Conservation (phyloP, 2,329 filamentous ascomycete genomes). For the Penicillium polonicum region DNA sequence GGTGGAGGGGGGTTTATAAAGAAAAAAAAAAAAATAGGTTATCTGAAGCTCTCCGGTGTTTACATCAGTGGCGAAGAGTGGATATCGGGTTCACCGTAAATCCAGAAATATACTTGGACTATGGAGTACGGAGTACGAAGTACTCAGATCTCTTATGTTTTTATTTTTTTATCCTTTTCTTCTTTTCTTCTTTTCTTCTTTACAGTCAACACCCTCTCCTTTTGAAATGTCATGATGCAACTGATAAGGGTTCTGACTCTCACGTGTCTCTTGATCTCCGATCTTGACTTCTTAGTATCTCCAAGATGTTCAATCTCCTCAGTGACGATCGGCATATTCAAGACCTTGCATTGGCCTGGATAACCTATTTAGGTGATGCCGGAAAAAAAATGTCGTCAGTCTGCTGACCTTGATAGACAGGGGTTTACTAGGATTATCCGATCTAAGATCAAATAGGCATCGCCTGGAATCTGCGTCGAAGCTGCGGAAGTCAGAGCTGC, state of each 20-base stretch:
- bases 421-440: conserved; percentile 4
- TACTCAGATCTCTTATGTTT: neutral
- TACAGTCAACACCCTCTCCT: too few species aligned
- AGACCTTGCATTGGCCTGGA: conserved; percentile 9
- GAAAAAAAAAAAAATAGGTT: conserved; percentile 2
- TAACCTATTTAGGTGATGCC: conserved; percentile 18
- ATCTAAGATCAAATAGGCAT: conserved; percentile 20
- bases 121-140: too few species aligned
- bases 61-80: conserved; percentile 22
- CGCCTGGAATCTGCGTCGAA: conserved; percentile 20
- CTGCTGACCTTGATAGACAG: conserved; percentile 19
- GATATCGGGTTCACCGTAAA: conserved; percentile 22
- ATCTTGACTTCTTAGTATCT: neutral
- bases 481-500: conserved; percentile 1
- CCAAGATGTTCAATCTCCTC: neutral
- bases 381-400: conserved; percentile 13
- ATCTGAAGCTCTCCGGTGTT: conserved; percentile 15
- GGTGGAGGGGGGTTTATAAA: neutral
- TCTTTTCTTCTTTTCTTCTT: neutral
- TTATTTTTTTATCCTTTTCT: neutral
- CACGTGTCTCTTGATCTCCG: conserved; percentile 20
- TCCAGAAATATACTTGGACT: neutral
- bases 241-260: conserved; percentile 23
- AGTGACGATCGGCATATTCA: neutral
- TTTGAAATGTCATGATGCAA: conserved; percentile 16